These are phyloP conservation scores for Aspergillus affinis DNA, from an alignment of 495 filamentous ascomycete species.

Conservation along the genomic window DNA sequence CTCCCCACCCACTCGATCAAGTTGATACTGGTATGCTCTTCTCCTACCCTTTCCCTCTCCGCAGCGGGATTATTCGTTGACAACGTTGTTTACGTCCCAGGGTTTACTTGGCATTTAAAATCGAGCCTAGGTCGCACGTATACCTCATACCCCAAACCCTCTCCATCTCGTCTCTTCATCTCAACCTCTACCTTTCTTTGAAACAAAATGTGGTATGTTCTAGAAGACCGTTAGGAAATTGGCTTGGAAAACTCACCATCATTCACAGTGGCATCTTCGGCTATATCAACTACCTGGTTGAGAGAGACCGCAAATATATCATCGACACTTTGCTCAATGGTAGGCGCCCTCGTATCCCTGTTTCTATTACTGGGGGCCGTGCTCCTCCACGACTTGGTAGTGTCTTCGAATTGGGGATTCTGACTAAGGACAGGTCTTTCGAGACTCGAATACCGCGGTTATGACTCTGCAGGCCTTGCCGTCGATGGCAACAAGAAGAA, in stretches of 20 bases:
- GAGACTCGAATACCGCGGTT: conserved; percentile 92
- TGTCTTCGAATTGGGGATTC: background rate
- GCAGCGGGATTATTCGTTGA: too few relatives aligned
- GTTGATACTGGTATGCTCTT: background rate
- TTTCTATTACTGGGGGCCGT: background rate
- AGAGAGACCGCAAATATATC: conserved; percentile 94
- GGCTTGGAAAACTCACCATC: background rate
- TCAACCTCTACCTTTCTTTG: conserved; percentile 5
- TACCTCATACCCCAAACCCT: background rate
- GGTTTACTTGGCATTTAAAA: background rate
- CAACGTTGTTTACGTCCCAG: background rate
- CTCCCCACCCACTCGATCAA: background rate
- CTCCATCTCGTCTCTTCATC: too few relatives aligned
- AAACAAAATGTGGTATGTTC: conserved; percentile 39
- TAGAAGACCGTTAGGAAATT: background rate
- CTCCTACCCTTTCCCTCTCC: too few relatives aligned
- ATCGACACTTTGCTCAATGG: conserved; percentile 95
- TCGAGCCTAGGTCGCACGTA: background rate
- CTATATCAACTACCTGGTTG: conserved; percentile 87
- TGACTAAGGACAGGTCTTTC: conserved; percentile 59
- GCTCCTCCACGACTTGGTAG: background rate
- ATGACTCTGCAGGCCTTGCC: conserved; percentile 94
- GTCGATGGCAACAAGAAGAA: conserved; percentile 99
- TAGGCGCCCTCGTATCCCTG: conserved; percentile 36
- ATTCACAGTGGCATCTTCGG: conserved; percentile 89